These are phyloP conservation scores for Smallanthus sonchifolius DNA, from an alignment of 129 eudicot species.

Conservation along the genomic window DNA sequence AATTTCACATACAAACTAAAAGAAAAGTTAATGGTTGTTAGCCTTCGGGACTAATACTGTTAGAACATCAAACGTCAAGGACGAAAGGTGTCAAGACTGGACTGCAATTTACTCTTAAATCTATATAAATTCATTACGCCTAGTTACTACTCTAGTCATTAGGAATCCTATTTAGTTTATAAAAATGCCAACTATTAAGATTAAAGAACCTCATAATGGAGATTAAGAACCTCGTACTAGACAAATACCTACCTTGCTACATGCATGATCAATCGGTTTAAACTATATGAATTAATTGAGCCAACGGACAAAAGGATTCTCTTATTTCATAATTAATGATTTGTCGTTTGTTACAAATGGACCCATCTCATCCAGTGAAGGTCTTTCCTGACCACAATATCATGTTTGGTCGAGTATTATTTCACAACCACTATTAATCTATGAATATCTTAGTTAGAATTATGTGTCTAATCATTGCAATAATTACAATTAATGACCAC, in stretches of 20 bases:
- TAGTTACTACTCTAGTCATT: background rate
- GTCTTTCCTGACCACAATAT: slow-evolving; percentile 1
- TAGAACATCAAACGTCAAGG: no score
- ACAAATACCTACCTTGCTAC: background rate
- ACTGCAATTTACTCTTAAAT: no score
- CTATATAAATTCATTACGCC: no score
- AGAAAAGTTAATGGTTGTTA: no score
- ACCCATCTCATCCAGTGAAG: slow-evolving; percentile 16
- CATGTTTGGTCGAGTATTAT: background rate
- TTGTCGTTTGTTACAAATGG: slow-evolving; percentile 13
- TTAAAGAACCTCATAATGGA: background rate
- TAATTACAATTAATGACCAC: background rate
- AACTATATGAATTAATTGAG: background rate
- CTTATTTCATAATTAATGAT: background rate
- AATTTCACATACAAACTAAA: no score
- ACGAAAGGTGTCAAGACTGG: no score
- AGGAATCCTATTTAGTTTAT: background rate
- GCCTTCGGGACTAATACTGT: no score
- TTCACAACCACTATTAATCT: background rate
- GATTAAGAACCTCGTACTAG: background rate
- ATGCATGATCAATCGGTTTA: background rate
- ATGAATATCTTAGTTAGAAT: background rate
- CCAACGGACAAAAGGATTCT: background rate
- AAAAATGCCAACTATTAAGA: background rate
- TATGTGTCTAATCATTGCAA: background rate